These are phyloP conservation scores for Melastoma malabathricum DNA, from an alignment of 345 rosid genomes.

Conservation along the genomic window DNA sequence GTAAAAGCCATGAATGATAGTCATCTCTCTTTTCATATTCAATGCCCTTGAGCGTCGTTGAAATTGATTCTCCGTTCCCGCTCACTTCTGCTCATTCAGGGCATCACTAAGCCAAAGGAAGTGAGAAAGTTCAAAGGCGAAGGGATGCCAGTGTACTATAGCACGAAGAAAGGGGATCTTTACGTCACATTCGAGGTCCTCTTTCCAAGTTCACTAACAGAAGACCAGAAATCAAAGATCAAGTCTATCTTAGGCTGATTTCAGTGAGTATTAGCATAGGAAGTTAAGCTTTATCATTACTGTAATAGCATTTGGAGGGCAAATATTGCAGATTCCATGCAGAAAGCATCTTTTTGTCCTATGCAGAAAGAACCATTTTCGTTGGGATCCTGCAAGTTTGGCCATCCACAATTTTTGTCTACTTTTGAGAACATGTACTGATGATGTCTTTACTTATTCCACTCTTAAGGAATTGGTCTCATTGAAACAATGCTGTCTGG, in stretches of 20 bases:
- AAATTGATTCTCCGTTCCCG: neutral
- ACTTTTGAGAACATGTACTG: neutral
- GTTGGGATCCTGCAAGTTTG: constrained; percentile 2
- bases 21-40: neutral
- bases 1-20: constrained; percentile 18
- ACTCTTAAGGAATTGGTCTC: neutral
- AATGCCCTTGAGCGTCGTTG: neutral
- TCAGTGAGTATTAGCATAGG: no score
- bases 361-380: neutral
- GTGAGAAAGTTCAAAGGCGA: constrained; percentile 85
- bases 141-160: constrained; percentile 90
- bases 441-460: neutral
- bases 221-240: constrained; percentile 76
- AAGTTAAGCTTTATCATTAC: no score
- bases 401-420: neutral
- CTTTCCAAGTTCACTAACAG: constrained; percentile 68
- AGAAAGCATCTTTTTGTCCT: neutral
- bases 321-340: no score
- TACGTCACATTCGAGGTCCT: constrained; percentile 81
- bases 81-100: constrained; percentile 29
- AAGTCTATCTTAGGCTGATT: constrained; percentile 49
- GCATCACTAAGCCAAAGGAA: constrained; percentile 86
- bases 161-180: constrained; percentile 81
- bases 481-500: no score
- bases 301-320: no score